Base-by-base conservation (phyloP, 176 grass and related monocot species). In the Dactylis glomerata region DNA sequence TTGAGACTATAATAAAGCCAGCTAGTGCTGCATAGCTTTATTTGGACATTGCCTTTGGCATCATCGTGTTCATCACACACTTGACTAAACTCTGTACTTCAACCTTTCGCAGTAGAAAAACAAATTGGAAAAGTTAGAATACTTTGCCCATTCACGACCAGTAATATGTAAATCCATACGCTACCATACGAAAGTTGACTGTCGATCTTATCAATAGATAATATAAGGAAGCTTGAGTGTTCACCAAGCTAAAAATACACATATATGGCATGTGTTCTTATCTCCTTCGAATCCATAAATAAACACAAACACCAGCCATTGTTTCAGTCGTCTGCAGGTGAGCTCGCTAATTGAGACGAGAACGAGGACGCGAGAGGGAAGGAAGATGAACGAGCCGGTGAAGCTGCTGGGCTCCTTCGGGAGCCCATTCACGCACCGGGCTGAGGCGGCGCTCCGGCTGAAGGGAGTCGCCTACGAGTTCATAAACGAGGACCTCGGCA, bases 371-470 rank as follows among this genome's bases (percentile, higher is more conserved):
- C 2, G n/a, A 26, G 10, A 26, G 17, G 50, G n/a, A 17, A 28
- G 7, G 8, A 73, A 73, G 41, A 73, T 47, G 69, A 47, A 24
- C 41, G 82, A 92, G 26, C 27, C 24, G 56, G 56, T 79, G 56
- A 63, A 61, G 56, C 37, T 79, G n/a, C 24, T 79, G 6, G 91
- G 78, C 73, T 14, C 76, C 55, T 93, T 87, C 37, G 65, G 81
- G 5, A 88, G 88, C 12, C 68, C 78, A 41, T 49, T 78, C 22
- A 66, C 85, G 22, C 82, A 68, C 34, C 70, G 81, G 0, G 88
- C 88, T 3, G 34, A 30, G 36, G 76, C 85, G 6, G 56, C 88
- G 54, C 2, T 93, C 81, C 34, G 91, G 75, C 81, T 67, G 11
- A 72, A 67, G 44, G 28, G 62, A 4, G 28, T 67, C 3, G 6